Conservation (phyloP, 2,329 filamentous ascomycete species). For the Colletotrichum somersetense region DNA sequence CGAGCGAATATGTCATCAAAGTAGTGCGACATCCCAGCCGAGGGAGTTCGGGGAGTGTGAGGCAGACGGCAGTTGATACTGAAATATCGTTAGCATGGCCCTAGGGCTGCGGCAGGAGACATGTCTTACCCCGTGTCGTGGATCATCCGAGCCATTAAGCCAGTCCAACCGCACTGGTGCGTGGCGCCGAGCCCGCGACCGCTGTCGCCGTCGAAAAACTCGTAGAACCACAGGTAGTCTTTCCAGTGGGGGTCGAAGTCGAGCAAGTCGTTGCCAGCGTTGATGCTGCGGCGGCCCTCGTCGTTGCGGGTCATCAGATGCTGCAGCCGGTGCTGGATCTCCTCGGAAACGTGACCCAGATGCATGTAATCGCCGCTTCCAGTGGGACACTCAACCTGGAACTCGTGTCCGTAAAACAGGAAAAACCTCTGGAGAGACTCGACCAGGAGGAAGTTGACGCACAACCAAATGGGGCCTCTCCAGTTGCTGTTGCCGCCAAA, state of each 20-base stretch:
- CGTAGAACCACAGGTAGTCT: slow-evolving; percentile 94
- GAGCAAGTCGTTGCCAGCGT: slow-evolving; percentile 84
- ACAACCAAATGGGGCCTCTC: slow-evolving; percentile 95
- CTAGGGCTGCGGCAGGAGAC: not conserved
- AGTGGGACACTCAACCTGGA: slow-evolving; percentile 93
- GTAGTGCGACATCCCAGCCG: slow-evolving; percentile 88
- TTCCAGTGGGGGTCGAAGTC: slow-evolving; percentile 96
- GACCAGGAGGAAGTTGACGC: slow-evolving; percentile 93
- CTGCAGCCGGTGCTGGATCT: slow-evolving; percentile 93
- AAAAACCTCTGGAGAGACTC: slow-evolving; percentile 96
- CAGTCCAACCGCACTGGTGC: slow-evolving; percentile 97
- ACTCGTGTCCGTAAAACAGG: slow-evolving; percentile 91
- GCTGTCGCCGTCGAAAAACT: slow-evolving; percentile 95
- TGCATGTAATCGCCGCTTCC: slow-evolving; percentile 97
- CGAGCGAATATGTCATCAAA: slow-evolving; percentile 90
- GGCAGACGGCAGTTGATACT: slow-evolving; percentile 91
- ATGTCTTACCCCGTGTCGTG: slow-evolving; percentile 90
- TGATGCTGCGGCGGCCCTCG: slow-evolving; percentile 88
- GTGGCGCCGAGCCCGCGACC: slow-evolving; percentile 91
- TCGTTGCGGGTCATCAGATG: slow-evolving; percentile 89
- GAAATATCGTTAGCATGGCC: slow-evolving; percentile 6
- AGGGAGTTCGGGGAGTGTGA: slow-evolving; percentile 91
- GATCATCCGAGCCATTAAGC: slow-evolving; percentile 94
- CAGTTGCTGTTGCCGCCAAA: slow-evolving; percentile 99
- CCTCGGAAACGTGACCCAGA: slow-evolving; percentile 92